A percentile compares a stretch with the other conserved stretches of the same genome.
Evolutionary conservation across 2,329 filamentous ascomycete species (phyloP).

Genomic region (Cadophora sp.): DNA sequence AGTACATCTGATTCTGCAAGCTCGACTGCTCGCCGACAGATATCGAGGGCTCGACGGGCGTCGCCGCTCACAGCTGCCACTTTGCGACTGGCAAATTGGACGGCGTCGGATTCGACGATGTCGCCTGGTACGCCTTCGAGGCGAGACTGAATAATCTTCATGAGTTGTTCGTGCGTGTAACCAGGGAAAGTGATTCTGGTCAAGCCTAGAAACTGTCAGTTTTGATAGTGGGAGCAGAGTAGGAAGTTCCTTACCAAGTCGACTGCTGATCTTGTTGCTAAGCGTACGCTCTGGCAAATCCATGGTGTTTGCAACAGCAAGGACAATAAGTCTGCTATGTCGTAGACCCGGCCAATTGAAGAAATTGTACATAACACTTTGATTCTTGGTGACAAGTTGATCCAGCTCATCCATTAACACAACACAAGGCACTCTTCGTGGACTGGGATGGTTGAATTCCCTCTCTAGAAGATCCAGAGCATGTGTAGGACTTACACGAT

Average conservation of each 20-base stretch:
- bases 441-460: conserved; percentile 91
- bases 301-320: conserved; percentile 99
- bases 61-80: conserved; percentile 97
- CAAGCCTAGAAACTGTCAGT: conserved; percentile 57
- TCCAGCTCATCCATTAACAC: conserved; percentile 99
- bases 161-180: conserved; percentile 95
- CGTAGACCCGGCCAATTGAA: conserved; percentile 97
- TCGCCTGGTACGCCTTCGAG: conserved; percentile 86
- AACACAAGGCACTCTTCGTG: conserved; percentile 90
- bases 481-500: conserved; percentile 90
- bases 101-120: conserved; percentile 89
- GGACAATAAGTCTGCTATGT: conserved; percentile 91
- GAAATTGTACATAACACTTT: conserved; percentile 99
- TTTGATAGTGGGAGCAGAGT: background rate
- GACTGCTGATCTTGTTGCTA: conserved; percentile 97
- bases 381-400: conserved; percentile 96
- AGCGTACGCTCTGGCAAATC: conserved; percentile 94
- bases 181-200: conserved; percentile 97
- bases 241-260: conserved; percentile 57
- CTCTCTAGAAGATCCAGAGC: conserved; percentile 89
- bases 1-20: conserved; percentile 79
- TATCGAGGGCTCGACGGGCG: conserved; percentile 89
- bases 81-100: conserved; percentile 96
- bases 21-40: conserved; percentile 93
- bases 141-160: conserved; percentile 96